Evolutionary conservation across 1,139 yeast species (phyloP).

Genomic region (Saccharomyces pastorianus): DNA sequence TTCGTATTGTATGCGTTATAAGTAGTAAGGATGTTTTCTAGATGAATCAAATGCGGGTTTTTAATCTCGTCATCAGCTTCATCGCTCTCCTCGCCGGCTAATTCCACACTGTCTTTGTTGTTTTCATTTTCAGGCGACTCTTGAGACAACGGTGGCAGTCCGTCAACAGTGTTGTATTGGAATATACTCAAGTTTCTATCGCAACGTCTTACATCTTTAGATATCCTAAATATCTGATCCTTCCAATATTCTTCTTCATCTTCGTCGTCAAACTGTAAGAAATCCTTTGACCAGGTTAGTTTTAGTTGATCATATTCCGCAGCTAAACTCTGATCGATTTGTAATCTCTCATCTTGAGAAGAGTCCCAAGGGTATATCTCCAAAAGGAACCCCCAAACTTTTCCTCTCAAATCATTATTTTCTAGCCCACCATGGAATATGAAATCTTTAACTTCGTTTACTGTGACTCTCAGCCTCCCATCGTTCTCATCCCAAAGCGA

Average conservation of each 20-base stretch:
- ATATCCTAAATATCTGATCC: conserved; percentile 82
- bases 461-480: conserved; percentile 68
- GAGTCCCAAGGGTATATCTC: conserved; percentile 89
- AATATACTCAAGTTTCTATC: conserved; percentile 70
- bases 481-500: conserved; percentile 62
- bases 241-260: conserved; percentile 68
- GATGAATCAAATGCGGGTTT: conserved; percentile 58
- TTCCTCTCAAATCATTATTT: conserved; percentile 45
- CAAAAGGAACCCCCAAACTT: conserved; percentile 81
- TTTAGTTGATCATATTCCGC: conserved; percentile 61
- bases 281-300: conserved; percentile 44
- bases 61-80: conserved; percentile 46
- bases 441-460: conserved; percentile 66
- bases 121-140: conserved; percentile 22
- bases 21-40: conserved; percentile 75
- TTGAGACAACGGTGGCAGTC: conserved; percentile 18
- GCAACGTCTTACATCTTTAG: conserved; percentile 88
- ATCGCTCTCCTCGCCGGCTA: conserved; percentile 43
- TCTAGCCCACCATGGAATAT: conserved; percentile 87
- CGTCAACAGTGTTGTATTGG: conserved; percentile 38
- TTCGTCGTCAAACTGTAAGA: conserved; percentile 36
- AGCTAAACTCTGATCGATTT: conserved; percentile 47
- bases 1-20: conserved; percentile 77
- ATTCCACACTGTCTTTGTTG: conserved; percentile 24
- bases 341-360: conserved; percentile 56